phyloP scores from a whole-genome alignment of 2,329 filamentous ascomycete species.

The Microcera coccophila region DNA sequence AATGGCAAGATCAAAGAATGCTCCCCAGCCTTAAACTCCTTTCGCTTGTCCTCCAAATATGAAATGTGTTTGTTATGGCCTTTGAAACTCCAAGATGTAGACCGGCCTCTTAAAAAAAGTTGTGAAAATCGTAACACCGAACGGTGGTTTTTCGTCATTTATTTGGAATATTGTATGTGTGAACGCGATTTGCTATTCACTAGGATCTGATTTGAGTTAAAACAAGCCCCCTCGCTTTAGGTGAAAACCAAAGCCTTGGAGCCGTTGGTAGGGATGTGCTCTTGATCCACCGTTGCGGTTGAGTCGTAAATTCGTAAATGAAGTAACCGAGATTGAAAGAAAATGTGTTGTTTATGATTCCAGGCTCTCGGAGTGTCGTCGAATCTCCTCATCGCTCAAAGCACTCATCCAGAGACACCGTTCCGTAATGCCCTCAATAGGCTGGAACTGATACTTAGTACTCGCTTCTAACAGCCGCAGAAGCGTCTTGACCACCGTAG shows the following conservation, averaged over 20 bases:
- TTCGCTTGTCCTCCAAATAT: neutral
- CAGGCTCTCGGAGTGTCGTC: constrained; percentile 47
- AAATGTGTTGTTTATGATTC: constrained; percentile 31
- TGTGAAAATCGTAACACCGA: too few species aligned
- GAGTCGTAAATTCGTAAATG: neutral
- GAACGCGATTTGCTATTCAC: too few species aligned
- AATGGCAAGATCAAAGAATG: neutral
- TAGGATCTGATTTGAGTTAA: too few species aligned
- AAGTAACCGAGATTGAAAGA: neutral
- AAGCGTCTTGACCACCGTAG: constrained; percentile 74
- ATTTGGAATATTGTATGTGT: too few species aligned
- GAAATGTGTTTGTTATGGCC: neutral
- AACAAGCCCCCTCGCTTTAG: too few species aligned
- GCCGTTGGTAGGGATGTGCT: too few species aligned
- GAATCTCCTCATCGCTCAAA: constrained; percentile 70
- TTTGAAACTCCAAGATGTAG: too few species aligned
- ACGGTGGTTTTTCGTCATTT: too few species aligned
- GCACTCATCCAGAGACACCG: constrained; percentile 83
- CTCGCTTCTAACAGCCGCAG: constrained; percentile 76
- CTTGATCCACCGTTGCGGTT: neutral
- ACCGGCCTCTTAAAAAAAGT: too few species aligned
- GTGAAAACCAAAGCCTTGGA: too few species aligned
- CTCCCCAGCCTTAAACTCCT: neutral
- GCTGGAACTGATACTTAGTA: constrained; percentile 67
- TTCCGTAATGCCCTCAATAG: constrained; percentile 72